A percentile compares a stretch with the other conserved stretches of the same genome.
Conservation (phyloP, 352 stramenopile species). For the Globisporangium apiculatum region DNA sequence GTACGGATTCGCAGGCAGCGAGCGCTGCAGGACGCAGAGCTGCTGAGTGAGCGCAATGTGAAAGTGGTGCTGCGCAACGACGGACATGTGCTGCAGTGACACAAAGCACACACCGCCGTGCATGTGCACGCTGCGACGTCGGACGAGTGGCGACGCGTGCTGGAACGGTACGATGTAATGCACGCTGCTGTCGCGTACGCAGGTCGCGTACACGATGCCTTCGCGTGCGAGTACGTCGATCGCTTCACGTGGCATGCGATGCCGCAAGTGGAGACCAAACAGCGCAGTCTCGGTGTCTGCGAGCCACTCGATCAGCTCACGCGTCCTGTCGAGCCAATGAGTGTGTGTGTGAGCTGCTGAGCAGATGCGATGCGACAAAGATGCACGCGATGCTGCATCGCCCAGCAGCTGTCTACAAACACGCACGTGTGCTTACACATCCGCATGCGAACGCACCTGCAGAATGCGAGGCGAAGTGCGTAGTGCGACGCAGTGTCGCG, state of each 20-base stretch:
- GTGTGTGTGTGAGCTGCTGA: too few species aligned
- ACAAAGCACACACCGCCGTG: conserved; percentile 41
- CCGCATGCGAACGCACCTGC: conserved; percentile 25
- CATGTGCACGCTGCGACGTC: conserved; percentile 33
- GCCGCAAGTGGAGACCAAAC: conserved; percentile 23
- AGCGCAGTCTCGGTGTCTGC: conserved; percentile 42
- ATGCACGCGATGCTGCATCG: too few species aligned
- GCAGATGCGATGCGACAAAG: too few species aligned
- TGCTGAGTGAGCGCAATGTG: conserved; percentile 20
- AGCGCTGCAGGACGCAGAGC: conserved; percentile 33
- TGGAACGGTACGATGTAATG: conserved; percentile 45
- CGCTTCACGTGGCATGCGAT: background rate
- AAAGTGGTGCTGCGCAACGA: conserved; percentile 40
- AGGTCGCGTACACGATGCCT: conserved; percentile 21
- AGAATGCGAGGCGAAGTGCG: conserved; percentile 42
- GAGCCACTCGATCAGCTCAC: conserved; percentile 37
- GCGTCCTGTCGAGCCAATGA: conserved; percentile 2
- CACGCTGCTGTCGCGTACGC: too few species aligned
- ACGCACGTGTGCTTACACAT: background rate
- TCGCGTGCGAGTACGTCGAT: conserved; percentile 24
- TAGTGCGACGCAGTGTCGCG: conserved; percentile 39
- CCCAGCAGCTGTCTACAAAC: background rate
- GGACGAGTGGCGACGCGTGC: conserved; percentile 30
- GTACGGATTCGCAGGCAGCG: conserved; percentile 28
- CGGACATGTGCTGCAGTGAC: conserved; percentile 20